Percentiles rank a stretch among this genome's conserved stretches.
phyloP scores from a whole-genome alignment of 257 asterid genomes.

The Fraxinus excelsior region DNA sequence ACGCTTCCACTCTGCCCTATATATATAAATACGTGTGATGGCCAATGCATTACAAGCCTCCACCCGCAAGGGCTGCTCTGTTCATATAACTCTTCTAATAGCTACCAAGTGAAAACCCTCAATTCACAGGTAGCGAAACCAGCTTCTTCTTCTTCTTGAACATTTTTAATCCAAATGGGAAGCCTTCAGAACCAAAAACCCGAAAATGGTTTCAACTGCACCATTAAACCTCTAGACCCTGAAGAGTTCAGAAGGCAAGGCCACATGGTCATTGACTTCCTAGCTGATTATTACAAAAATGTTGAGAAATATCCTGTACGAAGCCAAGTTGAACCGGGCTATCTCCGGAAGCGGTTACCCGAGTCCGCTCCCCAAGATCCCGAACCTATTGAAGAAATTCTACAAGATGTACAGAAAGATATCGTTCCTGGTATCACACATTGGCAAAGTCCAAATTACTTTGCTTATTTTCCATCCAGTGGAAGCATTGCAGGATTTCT shows the following conservation, averaged over 20 bases:
- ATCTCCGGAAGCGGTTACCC: conserved; percentile 56
- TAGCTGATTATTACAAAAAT: conserved; percentile 70
- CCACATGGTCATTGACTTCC: conserved; percentile 62
- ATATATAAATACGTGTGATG: not conserved
- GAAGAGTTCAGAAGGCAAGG: conserved; percentile 72
- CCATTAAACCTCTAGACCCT: conserved; percentile 62
- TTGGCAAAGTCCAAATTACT: conserved; percentile 87
- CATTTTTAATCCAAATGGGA: conserved; percentile 29
- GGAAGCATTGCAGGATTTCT: conserved; percentile 74
- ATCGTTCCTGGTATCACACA: conserved; percentile 78
- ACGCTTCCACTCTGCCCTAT: not conserved
- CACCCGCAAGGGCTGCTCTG: not conserved
- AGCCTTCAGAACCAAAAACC: conserved; percentile 38
- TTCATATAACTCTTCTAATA: not conserved
- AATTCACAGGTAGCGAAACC: not conserved
- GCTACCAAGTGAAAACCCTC: not conserved
- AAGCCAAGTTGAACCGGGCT: conserved; percentile 76
- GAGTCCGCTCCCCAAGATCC: conserved; percentile 58
- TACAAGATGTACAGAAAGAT: conserved; percentile 52
- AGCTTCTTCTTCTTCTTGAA: not conserved
- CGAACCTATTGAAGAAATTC: conserved; percentile 59
- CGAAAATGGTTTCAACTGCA: conserved; percentile 25
- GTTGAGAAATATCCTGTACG: conserved; percentile 75
- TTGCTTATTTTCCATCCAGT: conserved; percentile 68
- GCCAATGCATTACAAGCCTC: not conserved